Conservation (phyloP, 305 asterid species). For the Fraxinus albicans region DNA sequence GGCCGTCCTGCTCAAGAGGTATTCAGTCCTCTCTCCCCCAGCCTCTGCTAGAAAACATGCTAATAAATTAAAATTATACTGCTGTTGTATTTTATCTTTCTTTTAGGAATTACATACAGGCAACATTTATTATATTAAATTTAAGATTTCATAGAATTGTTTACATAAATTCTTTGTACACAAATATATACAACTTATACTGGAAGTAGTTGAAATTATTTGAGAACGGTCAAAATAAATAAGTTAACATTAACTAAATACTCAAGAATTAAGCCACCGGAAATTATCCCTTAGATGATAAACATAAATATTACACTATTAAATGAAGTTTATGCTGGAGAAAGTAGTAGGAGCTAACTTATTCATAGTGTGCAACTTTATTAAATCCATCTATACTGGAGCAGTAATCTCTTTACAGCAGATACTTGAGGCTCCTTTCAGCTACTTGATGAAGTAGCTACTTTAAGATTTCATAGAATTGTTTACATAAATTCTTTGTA, state of each 20-base stretch:
- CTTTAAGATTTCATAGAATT: not conserved
- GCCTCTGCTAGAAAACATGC: not conserved
- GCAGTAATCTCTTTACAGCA: not conserved
- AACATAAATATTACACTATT: not conserved
- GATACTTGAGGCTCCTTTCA: not conserved
- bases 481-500: not conserved
- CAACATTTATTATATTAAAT: not conserved
- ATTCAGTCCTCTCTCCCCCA: not conserved
- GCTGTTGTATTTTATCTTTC: not conserved
- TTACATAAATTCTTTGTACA: not conserved
- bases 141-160: not conserved
- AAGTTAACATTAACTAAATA: not conserved
- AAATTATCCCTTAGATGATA: not conserved
- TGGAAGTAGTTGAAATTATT: not conserved
- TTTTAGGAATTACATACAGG: not conserved
- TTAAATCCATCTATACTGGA: not conserved
- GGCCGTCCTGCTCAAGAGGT: constrained; percentile 93
- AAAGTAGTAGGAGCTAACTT: not conserved
- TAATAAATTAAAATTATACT: too few relatives aligned
- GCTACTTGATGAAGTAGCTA: too few relatives aligned
- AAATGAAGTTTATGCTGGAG: not conserved
- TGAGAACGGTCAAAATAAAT: not conserved
- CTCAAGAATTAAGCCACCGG: not conserved
- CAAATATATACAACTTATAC: not conserved
- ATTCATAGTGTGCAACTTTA: not conserved